Evolutionary conservation across 441 rosid species (phyloP).

Genomic region (Francoa sonchifolia): DNA sequence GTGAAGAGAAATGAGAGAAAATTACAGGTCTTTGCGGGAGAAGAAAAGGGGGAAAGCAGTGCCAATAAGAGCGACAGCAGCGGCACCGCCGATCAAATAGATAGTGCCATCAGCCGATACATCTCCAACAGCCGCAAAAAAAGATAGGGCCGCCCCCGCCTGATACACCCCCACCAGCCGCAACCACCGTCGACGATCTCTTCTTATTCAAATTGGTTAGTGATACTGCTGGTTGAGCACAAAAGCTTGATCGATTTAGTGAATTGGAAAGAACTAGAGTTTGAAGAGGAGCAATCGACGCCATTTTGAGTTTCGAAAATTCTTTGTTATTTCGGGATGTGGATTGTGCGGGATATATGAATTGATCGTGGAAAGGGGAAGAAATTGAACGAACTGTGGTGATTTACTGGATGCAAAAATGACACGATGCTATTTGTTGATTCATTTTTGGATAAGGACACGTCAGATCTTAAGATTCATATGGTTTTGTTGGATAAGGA

Average conservation of each 20-base stretch:
- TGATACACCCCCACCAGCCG: too few relatives aligned
- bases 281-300: conserved; percentile 29
- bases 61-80: conserved; percentile 58
- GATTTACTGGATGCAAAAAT: too few relatives aligned
- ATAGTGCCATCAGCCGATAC: conserved; percentile 64
- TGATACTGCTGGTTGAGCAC: conserved; percentile 4
- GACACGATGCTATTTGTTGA: too few relatives aligned
- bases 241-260: conserved; percentile 16
- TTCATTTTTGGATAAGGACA: too few relatives aligned
- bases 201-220: conserved; percentile 9
- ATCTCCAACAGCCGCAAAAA: conserved; percentile 85
- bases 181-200: conserved; percentile 9
- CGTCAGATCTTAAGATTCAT: too few relatives aligned
- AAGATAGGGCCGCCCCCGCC: too few relatives aligned
- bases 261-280: conserved; percentile 18
- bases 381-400: too few relatives aligned
- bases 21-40: conserved; percentile 82
- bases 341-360: neutral
- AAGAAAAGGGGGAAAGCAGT: conserved; percentile 81
- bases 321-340: neutral
- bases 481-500: too few relatives aligned
- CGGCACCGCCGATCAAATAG: conserved; percentile 64
- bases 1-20: neutral
- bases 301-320: conserved; percentile 26
- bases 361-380: neutral